A percentile compares a stretch with the other conserved stretches of the same genome.
Evolutionary conservation across 257 asterid species (phyloP).

Genomic region (Solanum lignicaule): DNA sequence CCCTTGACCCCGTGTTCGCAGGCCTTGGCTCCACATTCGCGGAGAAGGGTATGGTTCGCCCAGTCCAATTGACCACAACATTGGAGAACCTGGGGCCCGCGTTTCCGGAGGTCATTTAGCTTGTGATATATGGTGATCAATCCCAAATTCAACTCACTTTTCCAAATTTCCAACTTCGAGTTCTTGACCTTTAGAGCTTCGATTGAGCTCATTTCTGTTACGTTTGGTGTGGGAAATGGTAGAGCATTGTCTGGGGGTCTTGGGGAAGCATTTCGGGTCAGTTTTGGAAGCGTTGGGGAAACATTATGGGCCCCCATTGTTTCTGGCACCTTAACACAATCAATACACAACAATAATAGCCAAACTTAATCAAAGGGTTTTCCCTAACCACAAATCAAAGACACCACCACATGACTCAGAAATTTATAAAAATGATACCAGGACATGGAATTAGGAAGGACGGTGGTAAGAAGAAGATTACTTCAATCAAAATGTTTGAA

Average conservation of each 20-base stretch:
- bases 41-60: background rate
- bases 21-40: too few species aligned
- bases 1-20: background rate
- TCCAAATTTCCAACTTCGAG: background rate
- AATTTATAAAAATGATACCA: too few species aligned
- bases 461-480: background rate
- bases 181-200: background rate
- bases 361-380: background rate
- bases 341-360: background rate
- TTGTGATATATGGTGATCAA: background rate
- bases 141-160: background rate
- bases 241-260: background rate
- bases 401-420: background rate
- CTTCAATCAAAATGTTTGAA: too few species aligned
- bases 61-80: too few species aligned
- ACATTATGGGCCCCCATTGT: background rate
- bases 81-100: background rate
- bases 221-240: background rate
- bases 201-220: background rate
- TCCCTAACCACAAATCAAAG: background rate
- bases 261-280: background rate
- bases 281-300: background rate
- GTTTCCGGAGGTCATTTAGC: rapidly evolving
- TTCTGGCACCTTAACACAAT: background rate
- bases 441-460: background rate